Conservation (phyloP, 2,329 filamentous ascomycete genomes). For the Hypoxylon sp. region DNA sequence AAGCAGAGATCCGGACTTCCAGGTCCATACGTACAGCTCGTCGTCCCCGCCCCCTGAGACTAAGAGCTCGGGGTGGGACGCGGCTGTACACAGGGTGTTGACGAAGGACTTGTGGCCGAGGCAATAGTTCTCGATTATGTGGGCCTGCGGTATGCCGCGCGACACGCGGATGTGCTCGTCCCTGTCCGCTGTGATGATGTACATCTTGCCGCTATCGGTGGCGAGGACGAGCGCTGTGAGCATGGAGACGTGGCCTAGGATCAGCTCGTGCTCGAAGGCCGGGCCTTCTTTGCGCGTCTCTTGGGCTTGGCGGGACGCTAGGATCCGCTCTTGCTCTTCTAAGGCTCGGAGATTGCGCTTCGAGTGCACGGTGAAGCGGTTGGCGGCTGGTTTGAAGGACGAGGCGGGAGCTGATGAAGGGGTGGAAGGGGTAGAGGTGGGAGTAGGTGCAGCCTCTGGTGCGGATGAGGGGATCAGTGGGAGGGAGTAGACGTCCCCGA, state of each 20-base stretch:
- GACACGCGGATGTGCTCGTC: slow-evolving; percentile 88
- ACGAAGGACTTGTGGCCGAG: slow-evolving; percentile 90
- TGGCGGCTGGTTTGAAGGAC: slow-evolving; percentile 63
- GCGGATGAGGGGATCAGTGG: slow-evolving; percentile 69
- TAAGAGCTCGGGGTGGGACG: slow-evolving; percentile 61
- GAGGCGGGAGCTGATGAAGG: slow-evolving; percentile 41
- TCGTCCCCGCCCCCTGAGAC: slow-evolving; percentile 90
- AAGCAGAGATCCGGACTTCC: slow-evolving; percentile 69
- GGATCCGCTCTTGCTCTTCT: slow-evolving; percentile 65
- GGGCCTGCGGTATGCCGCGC: slow-evolving; percentile 81
- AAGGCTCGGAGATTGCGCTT: slow-evolving; percentile 72
- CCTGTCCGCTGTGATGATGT: slow-evolving; percentile 68
- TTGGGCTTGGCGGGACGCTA: slow-evolving; percentile 42
- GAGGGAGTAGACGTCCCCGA: slow-evolving; percentile 93
- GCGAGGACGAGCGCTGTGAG: slow-evolving; percentile 71
- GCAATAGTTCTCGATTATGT: slow-evolving; percentile 91
- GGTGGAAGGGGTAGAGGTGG: slow-evolving; percentile 40
- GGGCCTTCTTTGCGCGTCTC: slow-evolving; percentile 54
- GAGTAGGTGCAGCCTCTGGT: slow-evolving; percentile 8
- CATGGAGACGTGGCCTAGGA: slow-evolving; percentile 96
- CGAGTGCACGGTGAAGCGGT: slow-evolving; percentile 72
- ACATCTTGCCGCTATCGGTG: slow-evolving; percentile 55
- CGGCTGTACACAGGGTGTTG: slow-evolving; percentile 77
- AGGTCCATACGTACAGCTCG: slow-evolving; percentile 85
- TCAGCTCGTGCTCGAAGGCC: slow-evolving; percentile 78